A percentile compares a stretch with the other conserved stretches of the same genome.
phyloP scores from a whole-genome alignment of 148 eudicot genomes.

The Camellia lanceoleosa region DNA sequence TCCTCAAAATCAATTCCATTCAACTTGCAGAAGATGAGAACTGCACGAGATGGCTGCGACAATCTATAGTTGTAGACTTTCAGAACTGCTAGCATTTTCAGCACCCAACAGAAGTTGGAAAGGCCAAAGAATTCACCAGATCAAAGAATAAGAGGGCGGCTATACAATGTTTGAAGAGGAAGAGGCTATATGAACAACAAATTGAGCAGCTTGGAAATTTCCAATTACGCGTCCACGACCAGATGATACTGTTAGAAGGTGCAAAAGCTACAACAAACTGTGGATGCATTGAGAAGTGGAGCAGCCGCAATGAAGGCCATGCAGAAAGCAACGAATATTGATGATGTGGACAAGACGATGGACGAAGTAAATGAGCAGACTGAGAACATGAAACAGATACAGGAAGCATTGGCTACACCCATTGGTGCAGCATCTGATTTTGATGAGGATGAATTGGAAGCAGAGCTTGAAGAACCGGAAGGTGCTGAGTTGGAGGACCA shows the following conservation, averaged over 20 bases:
- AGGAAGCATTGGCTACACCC: slow-evolving; percentile 51
- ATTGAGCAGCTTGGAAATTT: slow-evolving; percentile 54
- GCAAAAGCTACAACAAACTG: slow-evolving; percentile 66
- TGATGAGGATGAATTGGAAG: slow-evolving; percentile 69
- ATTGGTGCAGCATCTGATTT: slow-evolving; percentile 53
- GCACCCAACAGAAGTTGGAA: no score
- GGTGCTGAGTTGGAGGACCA: slow-evolving; percentile 48
- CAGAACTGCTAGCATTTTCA: no score
- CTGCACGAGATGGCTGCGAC: no score
- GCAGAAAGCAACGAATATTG: slow-evolving; percentile 61
- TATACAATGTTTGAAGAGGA: slow-evolving; percentile 47
- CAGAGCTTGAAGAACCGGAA: slow-evolving; percentile 61
- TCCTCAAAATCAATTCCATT: no score
- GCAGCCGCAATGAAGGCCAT: slow-evolving; percentile 68
- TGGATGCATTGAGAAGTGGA: slow-evolving; percentile 58
- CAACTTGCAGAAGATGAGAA: no score
- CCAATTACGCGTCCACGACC: slow-evolving; percentile 51
- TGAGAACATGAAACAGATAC: slow-evolving; percentile 55
- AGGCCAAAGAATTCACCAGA: no score
- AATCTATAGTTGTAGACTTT: no score
- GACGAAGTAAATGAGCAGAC: slow-evolving; percentile 63
- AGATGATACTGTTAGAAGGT: slow-evolving; percentile 64
- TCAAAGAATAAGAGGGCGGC: no score
- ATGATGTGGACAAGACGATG: slow-evolving; percentile 61
- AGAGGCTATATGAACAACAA: slow-evolving; percentile 46